Percentiles rank a stretch among this genome's conserved stretches.
phyloP scores from a whole-genome alignment of 306 rosid genomes.

The Mimosa pudica region DNA sequence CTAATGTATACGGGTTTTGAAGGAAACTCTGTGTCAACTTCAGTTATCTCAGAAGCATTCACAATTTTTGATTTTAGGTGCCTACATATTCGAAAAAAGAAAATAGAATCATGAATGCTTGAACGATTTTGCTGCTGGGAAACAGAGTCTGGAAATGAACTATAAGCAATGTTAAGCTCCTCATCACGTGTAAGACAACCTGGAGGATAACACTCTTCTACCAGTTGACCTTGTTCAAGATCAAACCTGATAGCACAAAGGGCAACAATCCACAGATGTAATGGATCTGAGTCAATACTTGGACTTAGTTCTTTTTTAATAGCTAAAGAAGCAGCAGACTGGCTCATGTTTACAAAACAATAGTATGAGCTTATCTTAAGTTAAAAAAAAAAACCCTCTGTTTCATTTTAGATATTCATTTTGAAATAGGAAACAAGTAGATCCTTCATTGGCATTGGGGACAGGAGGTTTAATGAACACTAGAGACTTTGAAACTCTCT shows the following conservation, averaged over 20 bases:
- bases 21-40: constrained; percentile 45
- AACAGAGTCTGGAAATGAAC: constrained; percentile 84
- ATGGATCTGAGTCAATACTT: constrained; percentile 68
- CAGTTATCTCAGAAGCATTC: constrained; percentile 45
- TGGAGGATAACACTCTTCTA: constrained; percentile 91
- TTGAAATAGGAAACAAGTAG: constrained; percentile 37
- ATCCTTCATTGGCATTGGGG: constrained; percentile 43
- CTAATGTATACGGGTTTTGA: constrained; percentile 35
- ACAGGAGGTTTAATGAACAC: constrained; percentile 18
- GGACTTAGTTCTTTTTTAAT: constrained; percentile 69
- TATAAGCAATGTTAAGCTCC: constrained; percentile 83
- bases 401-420: constrained; percentile 38
- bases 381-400: constrained; percentile 40
- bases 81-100: constrained; percentile 79
- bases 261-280: constrained; percentile 74
- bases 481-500: not conserved
- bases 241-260: constrained; percentile 84
- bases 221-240: constrained; percentile 93
- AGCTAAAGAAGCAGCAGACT: constrained; percentile 76
- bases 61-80: constrained; percentile 40
- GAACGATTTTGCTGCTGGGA: constrained; percentile 89
- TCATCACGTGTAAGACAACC: constrained; percentile 71
- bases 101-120: constrained; percentile 83
- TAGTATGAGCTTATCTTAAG: constrained; percentile 15
- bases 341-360: constrained; percentile 62